These are phyloP conservation scores for Globisporangium takayamanum DNA, from an alignment of 352 stramenopile genomes.

Conservation along the genomic window DNA sequence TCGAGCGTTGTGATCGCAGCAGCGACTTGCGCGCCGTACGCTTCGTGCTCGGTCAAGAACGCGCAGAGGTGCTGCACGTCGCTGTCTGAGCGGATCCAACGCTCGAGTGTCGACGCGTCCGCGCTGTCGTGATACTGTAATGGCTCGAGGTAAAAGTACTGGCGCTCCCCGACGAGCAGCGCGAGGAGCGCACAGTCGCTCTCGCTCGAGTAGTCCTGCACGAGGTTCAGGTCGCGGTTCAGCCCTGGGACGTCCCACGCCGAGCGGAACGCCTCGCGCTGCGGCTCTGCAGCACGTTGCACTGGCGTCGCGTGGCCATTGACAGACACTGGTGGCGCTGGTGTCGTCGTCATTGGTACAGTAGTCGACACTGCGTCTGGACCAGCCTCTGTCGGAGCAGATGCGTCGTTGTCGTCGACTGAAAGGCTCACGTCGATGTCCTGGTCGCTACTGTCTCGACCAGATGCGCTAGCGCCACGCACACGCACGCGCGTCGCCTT, in stretches of 20 bases:
- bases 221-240: constrained; percentile 61
- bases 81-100: constrained; percentile 31
- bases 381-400: neutral
- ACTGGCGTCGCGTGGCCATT: neutral
- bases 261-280: constrained; percentile 43
- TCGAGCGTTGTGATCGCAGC: neutral
- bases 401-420: neutral
- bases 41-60: constrained; percentile 23
- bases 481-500: constrained; percentile 20
- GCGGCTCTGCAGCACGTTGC: constrained; percentile 4
- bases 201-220: constrained; percentile 71
- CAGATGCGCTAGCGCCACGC: too few species aligned
- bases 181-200: constrained; percentile 53
- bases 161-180: constrained; percentile 53
- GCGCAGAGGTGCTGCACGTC: constrained; percentile 31
- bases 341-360: neutral
- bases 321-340: neutral
- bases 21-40: constrained; percentile 26
- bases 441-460: too few species aligned
- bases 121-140: constrained; percentile 20
- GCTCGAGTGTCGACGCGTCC: neutral
- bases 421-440: too few species aligned
- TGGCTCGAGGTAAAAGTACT: constrained; percentile 77
- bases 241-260: constrained; percentile 52
- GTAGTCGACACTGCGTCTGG: neutral